phyloP scores from a whole-genome alignment of 805 yeast species.

The Yamadazyma laniorum region DNA sequence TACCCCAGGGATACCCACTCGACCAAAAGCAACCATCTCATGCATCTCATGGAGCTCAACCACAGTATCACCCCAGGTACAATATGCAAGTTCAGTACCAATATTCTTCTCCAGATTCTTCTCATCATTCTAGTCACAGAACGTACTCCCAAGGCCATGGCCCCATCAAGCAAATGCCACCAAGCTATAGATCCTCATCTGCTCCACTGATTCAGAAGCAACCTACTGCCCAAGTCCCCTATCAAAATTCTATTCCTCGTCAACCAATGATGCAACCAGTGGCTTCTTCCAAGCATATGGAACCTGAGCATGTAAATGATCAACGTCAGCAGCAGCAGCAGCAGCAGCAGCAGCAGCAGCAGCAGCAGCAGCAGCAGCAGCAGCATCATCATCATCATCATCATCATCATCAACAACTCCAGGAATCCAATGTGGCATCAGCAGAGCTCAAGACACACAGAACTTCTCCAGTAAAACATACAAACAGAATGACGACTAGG shows the following conservation, averaged over 20 bases:
- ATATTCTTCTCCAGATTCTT: background rate
- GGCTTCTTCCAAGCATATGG: no score
- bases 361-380: constrained; percentile 2
- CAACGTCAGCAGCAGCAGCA: no score
- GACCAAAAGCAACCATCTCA: background rate
- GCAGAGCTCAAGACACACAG: background rate
- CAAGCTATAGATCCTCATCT: background rate
- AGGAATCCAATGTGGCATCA: constrained; percentile 1
- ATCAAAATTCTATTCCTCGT: no score
- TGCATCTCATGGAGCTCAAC: background rate
- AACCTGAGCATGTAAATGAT: no score
- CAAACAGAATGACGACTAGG: background rate
- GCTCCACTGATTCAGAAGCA: background rate
- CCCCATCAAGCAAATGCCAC: constrained; percentile 1
- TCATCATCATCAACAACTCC: background rate
- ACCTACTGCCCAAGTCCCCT: no score
- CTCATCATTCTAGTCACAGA: background rate
- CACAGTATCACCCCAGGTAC: background rate
- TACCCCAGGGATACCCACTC: background rate
- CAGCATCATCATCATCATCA: constrained; percentile 4
- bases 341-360: background rate
- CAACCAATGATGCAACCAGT: no score
- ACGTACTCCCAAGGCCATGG: constrained; percentile 6
- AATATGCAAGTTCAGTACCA: constrained; percentile 1
- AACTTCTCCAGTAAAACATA: background rate